phyloP scores from a whole-genome alignment of 2,329 filamentous ascomycete genomes.

The Sarocladiaceae sp. region DNA sequence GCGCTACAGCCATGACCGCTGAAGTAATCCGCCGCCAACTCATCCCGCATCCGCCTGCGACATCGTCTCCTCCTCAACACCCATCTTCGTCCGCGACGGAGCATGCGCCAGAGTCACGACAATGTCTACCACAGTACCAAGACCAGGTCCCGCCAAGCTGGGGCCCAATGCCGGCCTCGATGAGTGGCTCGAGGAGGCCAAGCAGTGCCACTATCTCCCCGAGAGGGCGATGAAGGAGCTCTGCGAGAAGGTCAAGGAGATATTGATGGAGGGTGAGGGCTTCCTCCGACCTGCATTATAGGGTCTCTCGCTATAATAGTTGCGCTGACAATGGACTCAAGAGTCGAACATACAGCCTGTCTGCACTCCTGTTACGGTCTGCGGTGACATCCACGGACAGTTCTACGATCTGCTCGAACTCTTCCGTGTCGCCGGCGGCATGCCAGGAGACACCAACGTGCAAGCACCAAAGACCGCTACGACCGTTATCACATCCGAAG shows the following conservation, averaged over 20 bases:
- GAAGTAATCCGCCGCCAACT: slow-evolving; percentile 7
- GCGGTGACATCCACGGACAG: slow-evolving; percentile 96
- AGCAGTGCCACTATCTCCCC: slow-evolving; percentile 94
- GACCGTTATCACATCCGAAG: slow-evolving; percentile 77
- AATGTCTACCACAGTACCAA: slow-evolving; percentile 57
- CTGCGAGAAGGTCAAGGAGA: slow-evolving; percentile 98
- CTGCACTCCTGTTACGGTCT: slow-evolving; percentile 90
- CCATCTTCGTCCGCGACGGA: slow-evolving; percentile 5
- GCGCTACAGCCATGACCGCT: neutral
- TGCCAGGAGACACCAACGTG: slow-evolving; percentile 76
- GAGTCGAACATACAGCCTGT: slow-evolving; percentile 99
- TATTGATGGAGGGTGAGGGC: slow-evolving; percentile 83
- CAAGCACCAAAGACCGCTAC: slow-evolving; percentile 63
- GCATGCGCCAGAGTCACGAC: slow-evolving; percentile 9
- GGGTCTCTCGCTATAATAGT: neutral
- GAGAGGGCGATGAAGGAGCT: slow-evolving; percentile 97
- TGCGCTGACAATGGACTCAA: slow-evolving; percentile 26
- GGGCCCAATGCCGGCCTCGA: slow-evolving; percentile 79
- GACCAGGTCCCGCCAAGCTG: slow-evolving; percentile 84
- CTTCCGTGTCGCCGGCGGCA: slow-evolving; percentile 92
- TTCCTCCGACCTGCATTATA: neutral
- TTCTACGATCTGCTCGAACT: slow-evolving; percentile 97
- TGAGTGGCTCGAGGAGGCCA: slow-evolving; percentile 95
- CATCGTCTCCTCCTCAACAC: neutral
- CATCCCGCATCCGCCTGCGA: neutral